These are phyloP conservation scores for Pleurozium schreberi DNA, from an alignment of 225 moss, liverwort and hornwort genomes.

Conservation along the genomic window DNA sequence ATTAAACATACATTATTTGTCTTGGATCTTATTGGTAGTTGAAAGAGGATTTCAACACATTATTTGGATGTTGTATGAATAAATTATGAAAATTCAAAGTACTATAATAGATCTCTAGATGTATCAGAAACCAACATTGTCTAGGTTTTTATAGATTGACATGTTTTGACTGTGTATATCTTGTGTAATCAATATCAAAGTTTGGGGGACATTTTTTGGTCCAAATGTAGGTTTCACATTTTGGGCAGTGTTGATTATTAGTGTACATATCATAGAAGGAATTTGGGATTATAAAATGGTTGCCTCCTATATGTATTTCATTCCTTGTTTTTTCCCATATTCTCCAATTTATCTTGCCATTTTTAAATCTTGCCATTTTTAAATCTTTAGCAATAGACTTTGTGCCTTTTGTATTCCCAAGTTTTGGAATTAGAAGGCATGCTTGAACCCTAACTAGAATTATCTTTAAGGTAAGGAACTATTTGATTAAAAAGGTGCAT, in stretches of 20 bases:
- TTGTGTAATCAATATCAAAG: neutral
- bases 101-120: too few relatives aligned
- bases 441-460: fast-evolving
- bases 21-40: neutral
- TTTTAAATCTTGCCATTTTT: neutral
- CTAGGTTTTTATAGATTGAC: too few relatives aligned
- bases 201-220: neutral
- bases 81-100: neutral
- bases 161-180: neutral
- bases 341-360: neutral
- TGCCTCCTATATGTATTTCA: neutral
- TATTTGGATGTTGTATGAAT: neutral
- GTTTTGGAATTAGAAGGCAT: too few relatives aligned
- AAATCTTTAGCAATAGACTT: neutral
- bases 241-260: neutral
- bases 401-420: neutral
- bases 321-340: neutral
- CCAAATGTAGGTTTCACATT: neutral
- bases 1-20: neutral
- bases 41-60: fast-evolving
- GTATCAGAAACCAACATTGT: neutral
- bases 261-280: neutral
- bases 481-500: too few relatives aligned
- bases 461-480: too few relatives aligned
- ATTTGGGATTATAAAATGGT: neutral